Base-by-base conservation (phyloP, 2,329 filamentous ascomycete genomes). In the Fusarium udum region DNA sequence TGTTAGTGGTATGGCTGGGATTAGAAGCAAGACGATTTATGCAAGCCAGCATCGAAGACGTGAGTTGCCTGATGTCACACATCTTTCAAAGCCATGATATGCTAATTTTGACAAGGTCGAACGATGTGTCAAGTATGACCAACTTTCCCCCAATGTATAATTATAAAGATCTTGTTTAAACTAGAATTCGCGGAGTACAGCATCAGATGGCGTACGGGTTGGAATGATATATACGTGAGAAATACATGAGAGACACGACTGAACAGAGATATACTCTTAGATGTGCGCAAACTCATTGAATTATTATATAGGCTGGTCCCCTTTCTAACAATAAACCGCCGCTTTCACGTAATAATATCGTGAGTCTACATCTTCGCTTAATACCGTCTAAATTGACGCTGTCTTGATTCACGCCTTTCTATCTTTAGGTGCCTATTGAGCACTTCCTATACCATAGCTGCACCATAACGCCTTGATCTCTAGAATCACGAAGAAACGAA, bases 1-100 rank as follows among this genome's bases (percentile, higher is more conserved):
- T 98, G 92, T 85, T 98, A 75, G 91, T 94, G 77, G 91, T 98
- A 10, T 98, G 95, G 95, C 90, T 93, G 67, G 95, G 95, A 4
- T 85, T 98, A 16, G 95, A 98, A 84, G 93, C 95, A 55, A 89
- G 95, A 71, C 92, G 92, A 75, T 96, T 97, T 83, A 88, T 98
- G 83, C 94, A 97, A 83, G 94, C 94, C 49, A 97, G 94, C 72
- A 90, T 97, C 61, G 94, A 97, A 80, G 95, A 95, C 82, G 93
- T 95, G 81, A 87, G 91, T 87, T 11, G 18, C 34, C 7, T 40
- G 22, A 22, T 8, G 26, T 31, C 4, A 18, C 22, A 14, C 9
- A 43, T 34, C 18, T 22, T 37, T 8, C 16, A 18, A 12, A 34
- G 14, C 12, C 7, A 18, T 16, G 24, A 15, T 4, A 45, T 69